Evolutionary conservation across 805 yeast genomes (phyloP).

Genomic region (Phaffomyces antillensis): DNA sequence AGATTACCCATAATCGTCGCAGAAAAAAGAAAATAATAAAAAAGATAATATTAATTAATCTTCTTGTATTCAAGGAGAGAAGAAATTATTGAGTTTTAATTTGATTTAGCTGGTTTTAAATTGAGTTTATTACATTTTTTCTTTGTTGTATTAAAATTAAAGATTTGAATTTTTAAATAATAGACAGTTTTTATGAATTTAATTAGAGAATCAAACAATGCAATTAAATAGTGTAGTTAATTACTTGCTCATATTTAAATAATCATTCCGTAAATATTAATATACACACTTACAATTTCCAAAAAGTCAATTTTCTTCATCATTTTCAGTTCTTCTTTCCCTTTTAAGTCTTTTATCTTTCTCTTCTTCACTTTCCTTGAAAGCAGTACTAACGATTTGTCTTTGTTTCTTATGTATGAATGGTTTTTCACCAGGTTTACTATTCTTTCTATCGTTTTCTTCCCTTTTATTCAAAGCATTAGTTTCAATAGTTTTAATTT

Average conservation of each 20-base stretch:
- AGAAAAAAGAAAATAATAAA: not conserved
- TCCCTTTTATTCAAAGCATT: conserved; percentile 73
- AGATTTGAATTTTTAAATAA: conserved; percentile 3
- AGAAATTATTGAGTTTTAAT: too few relatives aligned
- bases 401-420: conserved; percentile 70
- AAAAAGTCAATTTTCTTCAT: not conserved
- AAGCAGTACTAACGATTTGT: conserved; percentile 79
- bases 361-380: conserved; percentile 38
- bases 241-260: too few relatives aligned
- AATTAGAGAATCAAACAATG: too few relatives aligned
- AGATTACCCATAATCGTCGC: not conserved
- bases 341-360: conserved; percentile 7
- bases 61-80: too few relatives aligned
- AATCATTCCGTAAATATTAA: not conserved
- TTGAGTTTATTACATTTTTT: too few relatives aligned
- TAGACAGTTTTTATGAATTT: conserved; percentile 2
- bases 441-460: conserved; percentile 73
- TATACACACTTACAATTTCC: not conserved
- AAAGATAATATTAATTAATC: too few relatives aligned
- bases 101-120: conserved; percentile 1
- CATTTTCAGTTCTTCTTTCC: not conserved
- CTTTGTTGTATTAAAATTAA: too few relatives aligned
- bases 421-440: conserved; percentile 54
- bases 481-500: conserved; percentile 71
- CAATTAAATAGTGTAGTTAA: too few relatives aligned